Evolutionary conservation across 2,329 filamentous ascomycete genomes (phyloP), one percentile per base, ranked within the genome.

Genomic region (Talaromyces rugulosus): DNA sequence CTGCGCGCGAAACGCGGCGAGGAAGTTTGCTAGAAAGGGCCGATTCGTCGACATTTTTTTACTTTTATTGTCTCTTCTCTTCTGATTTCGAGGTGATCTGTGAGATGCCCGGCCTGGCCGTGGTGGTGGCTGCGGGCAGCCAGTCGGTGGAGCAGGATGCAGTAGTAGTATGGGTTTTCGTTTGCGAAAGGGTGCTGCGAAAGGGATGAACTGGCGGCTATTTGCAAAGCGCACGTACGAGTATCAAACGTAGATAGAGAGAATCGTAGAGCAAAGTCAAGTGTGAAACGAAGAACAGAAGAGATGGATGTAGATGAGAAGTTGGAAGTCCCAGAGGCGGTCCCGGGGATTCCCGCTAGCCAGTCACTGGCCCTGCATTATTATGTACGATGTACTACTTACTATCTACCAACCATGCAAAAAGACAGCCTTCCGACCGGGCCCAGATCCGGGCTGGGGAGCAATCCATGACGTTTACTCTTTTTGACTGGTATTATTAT

Each of bases 11-110:
- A 89, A 89, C 65, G 86, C 85, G 55, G 87, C 83, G 64, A 89
- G 82, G 77, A 89, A 88, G 78, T 86, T 86, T 67, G 85, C 82
- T 68, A 89, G 81, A 77, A 89, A 89, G 55, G 82, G 86, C 62
- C 86, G 78, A 77, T 89, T 88, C 66, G 84, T 87, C 2, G 85
- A 83, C 86, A 88, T 88, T 6, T 30, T 68, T 63, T n/a, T n/a
- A n/a, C 78, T 5, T 23, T 11, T 9, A 4, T 36, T 8, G 1
- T 47, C 16, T 27, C 11, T 27, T 3, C 11, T 27, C 9, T 27
- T 47, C 18, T 47, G n/a, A 18, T 27, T 18, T 27, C 11, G n/a
- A 11, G 18, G 7, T 47, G 44, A 23, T 8, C 2, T 8, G n/a
- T 44, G 12, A 5, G 44, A 23, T 18, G 44, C 5, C 44, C 23